phyloP scores from a whole-genome alignment of 306 rosid genomes.

The Inga leiocalycina region DNA sequence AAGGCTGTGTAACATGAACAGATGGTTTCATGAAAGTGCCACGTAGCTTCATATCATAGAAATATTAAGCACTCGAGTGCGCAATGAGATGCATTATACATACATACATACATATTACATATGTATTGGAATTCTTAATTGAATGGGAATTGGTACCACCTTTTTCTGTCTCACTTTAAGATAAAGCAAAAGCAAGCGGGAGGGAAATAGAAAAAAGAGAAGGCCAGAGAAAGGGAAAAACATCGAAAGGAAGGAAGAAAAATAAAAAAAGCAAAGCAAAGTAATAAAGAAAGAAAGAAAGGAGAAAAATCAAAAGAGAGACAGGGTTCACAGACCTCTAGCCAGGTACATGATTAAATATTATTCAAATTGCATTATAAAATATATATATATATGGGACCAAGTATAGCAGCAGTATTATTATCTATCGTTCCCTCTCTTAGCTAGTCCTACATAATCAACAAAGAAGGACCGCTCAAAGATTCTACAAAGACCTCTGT shows the following conservation, averaged over 20 bases:
- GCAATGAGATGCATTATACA: constrained; percentile 32
- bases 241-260: constrained; percentile 44
- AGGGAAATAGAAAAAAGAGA: constrained; percentile 49
- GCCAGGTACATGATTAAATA: constrained; percentile 55
- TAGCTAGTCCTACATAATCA: constrained; percentile 54
- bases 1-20: neutral
- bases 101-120: constrained; percentile 20
- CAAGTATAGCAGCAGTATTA: constrained; percentile 25
- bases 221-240: constrained; percentile 46
- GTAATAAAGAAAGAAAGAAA: constrained; percentile 49
- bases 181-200: constrained; percentile 72
- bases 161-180: constrained; percentile 90
- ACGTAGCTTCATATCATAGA: constrained; percentile 41
- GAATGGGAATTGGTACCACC: constrained; percentile 60
- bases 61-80: constrained; percentile 43
- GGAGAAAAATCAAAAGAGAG: constrained; percentile 45
- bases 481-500: constrained; percentile 54
- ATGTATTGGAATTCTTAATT: constrained; percentile 53
- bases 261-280: constrained; percentile 31
- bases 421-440: constrained; percentile 2
- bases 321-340: constrained; percentile 62
- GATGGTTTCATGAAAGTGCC: constrained; percentile 25
- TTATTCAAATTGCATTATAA: constrained; percentile 53
- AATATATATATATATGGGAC: constrained; percentile 22
- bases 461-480: constrained; percentile 58